Evolutionary conservation across 495 filamentous ascomycete species (phyloP).

Genomic region (Penicillium arizonense): DNA sequence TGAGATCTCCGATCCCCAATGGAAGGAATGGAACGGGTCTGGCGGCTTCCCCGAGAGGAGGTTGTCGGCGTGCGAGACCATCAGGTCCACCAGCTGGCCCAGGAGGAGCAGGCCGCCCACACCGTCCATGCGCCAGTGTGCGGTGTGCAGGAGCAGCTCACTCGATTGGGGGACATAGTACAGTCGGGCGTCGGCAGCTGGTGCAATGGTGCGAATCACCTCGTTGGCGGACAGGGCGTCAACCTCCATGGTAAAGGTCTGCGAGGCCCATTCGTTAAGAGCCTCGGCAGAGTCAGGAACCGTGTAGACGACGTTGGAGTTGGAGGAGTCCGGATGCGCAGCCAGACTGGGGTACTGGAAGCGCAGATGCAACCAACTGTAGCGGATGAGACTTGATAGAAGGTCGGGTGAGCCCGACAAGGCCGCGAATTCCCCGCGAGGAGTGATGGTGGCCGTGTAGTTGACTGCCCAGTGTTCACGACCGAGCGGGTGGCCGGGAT

Average conservation of each 20-base stretch:
- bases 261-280: slow-evolving; percentile 23
- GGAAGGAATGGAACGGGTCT: slow-evolving; percentile 3
- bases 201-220: slow-evolving; percentile 16
- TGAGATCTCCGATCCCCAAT: slow-evolving; percentile 27
- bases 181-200: slow-evolving; percentile 13
- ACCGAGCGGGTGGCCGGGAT: slow-evolving; percentile 17
- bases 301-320: slow-evolving; percentile 19
- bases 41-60: slow-evolving; percentile 8
- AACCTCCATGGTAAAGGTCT: slow-evolving; percentile 23
- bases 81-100: slow-evolving; percentile 19
- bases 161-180: slow-evolving; percentile 20
- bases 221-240: slow-evolving; percentile 18
- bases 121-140: slow-evolving; percentile 37
- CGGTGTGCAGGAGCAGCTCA: slow-evolving; percentile 21
- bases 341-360: slow-evolving; percentile 34
- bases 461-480: slow-evolving; percentile 28
- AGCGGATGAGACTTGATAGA: slow-evolving; percentile 13
- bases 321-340: slow-evolving; percentile 9
- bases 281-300: slow-evolving; percentile 12
- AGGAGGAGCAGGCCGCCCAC: slow-evolving; percentile 26
- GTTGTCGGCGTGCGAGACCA: slow-evolving; percentile 9
- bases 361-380: slow-evolving; percentile 28
- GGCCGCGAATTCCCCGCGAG: slow-evolving; percentile 5
- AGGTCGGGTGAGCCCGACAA: slow-evolving; percentile 9
- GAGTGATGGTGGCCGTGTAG: slow-evolving; percentile 15